Evolutionary conservation across 768 basidiomycete species (phyloP).

Genomic region (Mycena indigotica): DNA sequence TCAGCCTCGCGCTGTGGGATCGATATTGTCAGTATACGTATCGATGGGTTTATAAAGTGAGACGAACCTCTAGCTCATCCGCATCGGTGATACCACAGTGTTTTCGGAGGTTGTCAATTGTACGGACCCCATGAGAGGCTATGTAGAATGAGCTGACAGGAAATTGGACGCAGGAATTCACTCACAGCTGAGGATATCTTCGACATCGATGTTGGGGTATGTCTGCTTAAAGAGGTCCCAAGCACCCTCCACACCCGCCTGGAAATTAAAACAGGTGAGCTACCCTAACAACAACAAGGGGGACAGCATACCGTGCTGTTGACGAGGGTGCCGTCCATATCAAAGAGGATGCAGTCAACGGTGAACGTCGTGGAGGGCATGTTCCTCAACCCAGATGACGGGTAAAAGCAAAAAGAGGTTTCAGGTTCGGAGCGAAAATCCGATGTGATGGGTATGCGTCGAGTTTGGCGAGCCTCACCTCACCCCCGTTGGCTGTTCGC

Average conservation of each 20-base stretch:
- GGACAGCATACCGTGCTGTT: conserved; percentile 40
- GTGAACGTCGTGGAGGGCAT: conserved; percentile 3
- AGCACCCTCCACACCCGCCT: conserved; percentile 77
- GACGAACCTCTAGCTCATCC: conserved; percentile 64
- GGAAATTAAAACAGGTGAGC: too few species aligned
- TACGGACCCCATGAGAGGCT: conserved; percentile 85
- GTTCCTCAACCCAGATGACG: neutral
- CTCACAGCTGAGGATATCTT: conserved; percentile 65
- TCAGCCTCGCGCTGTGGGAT: conserved; percentile 59
- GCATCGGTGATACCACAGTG: conserved; percentile 72
- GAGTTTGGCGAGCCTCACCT: too few species aligned
- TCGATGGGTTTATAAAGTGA: conserved; percentile 2
- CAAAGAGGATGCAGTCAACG: conserved; percentile 47
- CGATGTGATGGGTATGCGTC: too few species aligned
- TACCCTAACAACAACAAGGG: too few species aligned
- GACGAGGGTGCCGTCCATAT: conserved; percentile 83
- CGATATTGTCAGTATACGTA: neutral
- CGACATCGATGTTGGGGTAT: conserved; percentile 67
- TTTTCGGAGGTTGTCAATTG: conserved; percentile 74
- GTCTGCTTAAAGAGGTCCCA: conserved; percentile 77
- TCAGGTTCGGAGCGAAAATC: neutral
- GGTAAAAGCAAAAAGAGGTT: neutral
- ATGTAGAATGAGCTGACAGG: neutral
- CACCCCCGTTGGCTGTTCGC: too few species aligned
- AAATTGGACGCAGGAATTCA: conserved; percentile 8